A percentile compares a stretch with the other conserved stretches of the same genome.
Evolutionary conservation across 139 green algal genomes (phyloP).

Genomic region (Coelastrella sp.): DNA sequence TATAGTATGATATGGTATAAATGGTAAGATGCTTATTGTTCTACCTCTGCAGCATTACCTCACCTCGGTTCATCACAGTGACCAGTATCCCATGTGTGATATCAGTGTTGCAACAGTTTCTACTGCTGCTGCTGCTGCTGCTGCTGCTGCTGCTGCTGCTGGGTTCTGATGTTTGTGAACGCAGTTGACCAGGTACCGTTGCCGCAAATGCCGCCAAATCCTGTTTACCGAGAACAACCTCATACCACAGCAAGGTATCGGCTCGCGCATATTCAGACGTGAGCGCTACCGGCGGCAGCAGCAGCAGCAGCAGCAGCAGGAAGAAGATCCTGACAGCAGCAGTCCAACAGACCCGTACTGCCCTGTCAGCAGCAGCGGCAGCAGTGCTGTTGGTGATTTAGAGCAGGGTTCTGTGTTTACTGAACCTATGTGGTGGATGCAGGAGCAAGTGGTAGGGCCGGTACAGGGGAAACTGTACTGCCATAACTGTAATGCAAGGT

Average conservation of each 20-base stretch:
- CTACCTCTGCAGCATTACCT: too few relatives aligned
- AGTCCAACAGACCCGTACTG: too few relatives aligned
- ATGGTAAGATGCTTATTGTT: too few relatives aligned
- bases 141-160: conserved; percentile 25
- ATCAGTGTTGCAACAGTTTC: background rate
- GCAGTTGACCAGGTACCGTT: conserved; percentile 71
- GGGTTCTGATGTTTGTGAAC: background rate
- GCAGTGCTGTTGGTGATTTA: background rate
- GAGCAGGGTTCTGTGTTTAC: conserved; percentile 74
- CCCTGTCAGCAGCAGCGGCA: background rate
- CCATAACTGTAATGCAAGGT: conserved; percentile 69
- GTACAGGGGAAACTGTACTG: conserved; percentile 91
- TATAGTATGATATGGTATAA: too few relatives aligned
- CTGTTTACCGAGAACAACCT: conserved; percentile 73
- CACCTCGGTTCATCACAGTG: too few relatives aligned
- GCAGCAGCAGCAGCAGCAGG: conserved; percentile 25
- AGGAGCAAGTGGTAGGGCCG: conserved; percentile 58
- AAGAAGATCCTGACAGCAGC: background rate
- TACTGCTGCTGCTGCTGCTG: conserved; percentile 14
- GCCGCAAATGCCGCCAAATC: conserved; percentile 80
- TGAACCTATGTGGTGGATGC: conserved; percentile 90
- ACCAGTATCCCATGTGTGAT: too few relatives aligned
- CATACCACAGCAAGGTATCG: conserved; percentile 65
- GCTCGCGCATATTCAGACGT: conserved; percentile 48
- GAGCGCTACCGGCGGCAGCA: conserved; percentile 39